Conservation (phyloP, 148 eudicot genomes). For the Salicornia ramosissima region DNA sequence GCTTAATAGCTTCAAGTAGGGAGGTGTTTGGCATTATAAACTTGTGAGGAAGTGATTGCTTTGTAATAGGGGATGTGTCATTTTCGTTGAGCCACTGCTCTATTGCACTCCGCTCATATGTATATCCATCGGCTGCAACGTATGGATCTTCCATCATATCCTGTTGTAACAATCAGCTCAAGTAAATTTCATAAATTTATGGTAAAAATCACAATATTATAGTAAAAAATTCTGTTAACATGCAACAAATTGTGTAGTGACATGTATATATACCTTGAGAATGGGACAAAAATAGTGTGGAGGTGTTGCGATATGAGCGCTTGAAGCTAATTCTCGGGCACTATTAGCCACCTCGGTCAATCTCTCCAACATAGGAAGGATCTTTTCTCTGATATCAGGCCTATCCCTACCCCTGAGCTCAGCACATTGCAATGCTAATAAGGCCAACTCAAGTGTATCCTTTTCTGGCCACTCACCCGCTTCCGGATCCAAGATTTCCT, state of each 20-base stretch:
- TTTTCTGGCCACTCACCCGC: constrained; percentile 80
- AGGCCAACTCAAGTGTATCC: constrained; percentile 63
- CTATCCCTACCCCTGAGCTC: constrained; percentile 81
- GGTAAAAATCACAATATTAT: too few species aligned
- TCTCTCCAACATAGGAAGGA: constrained; percentile 69
- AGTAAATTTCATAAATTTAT: too few species aligned
- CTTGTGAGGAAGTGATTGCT: constrained; percentile 51
- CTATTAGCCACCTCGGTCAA: constrained; percentile 55
- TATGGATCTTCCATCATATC: constrained; percentile 89
- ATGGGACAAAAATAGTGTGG: constrained; percentile 76
- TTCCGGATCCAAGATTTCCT: constrained; percentile 48
- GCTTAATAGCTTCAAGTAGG: constrained; percentile 69
- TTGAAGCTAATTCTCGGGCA: constrained; percentile 39
- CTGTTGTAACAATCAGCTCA: constrained; percentile 38
- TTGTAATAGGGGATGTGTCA: constrained; percentile 69
- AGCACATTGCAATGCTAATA: constrained; percentile 61
- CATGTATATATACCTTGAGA: constrained; percentile 44
- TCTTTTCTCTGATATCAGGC: constrained; percentile 59
- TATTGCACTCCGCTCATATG: constrained; percentile 74
- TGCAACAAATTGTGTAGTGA: too few species aligned
- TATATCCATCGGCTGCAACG: constrained; percentile 91
- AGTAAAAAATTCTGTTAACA: too few species aligned
- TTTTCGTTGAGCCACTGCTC: constrained; percentile 62
- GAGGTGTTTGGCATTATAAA: constrained; percentile 61
- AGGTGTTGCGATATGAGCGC: constrained; percentile 37